Percentiles rank a stretch among this genome's conserved stretches.
Conservation (phyloP, 139 green algal genomes). For the Coccomyxa sp. region DNA sequence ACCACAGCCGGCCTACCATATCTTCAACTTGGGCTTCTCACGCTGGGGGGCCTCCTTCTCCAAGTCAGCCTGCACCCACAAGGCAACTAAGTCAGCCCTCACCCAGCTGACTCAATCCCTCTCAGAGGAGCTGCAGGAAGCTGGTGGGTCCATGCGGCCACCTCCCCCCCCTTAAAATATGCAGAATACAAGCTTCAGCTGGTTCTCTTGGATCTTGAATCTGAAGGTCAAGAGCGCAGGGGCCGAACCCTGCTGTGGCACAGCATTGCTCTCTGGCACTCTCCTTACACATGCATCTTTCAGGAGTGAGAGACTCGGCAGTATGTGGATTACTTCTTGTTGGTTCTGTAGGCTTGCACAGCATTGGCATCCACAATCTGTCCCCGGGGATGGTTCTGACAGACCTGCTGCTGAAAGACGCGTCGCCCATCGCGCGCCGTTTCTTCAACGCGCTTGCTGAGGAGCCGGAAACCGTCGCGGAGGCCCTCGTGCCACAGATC, state of each 20-base stretch:
- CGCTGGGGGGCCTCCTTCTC: not conserved
- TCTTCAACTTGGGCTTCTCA: constrained; percentile 32
- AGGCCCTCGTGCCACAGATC: constrained; percentile 47
- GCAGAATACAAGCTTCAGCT: too few relatives aligned
- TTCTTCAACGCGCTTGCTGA: constrained; percentile 70
- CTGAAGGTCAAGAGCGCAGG: too few relatives aligned
- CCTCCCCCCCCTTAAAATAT: too few relatives aligned
- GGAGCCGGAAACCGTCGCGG: constrained; percentile 62
- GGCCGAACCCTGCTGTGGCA: too few relatives aligned
- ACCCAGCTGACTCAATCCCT: constrained; percentile 49
- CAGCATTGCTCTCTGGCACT: too few relatives aligned
- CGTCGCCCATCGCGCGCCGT: constrained; percentile 38
- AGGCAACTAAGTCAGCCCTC: constrained; percentile 22
- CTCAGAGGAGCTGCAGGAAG: constrained; percentile 32
- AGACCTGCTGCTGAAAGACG: constrained; percentile 53
- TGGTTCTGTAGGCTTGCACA: constrained; percentile 9
- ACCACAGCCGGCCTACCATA: constrained; percentile 27
- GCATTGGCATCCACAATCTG: constrained; percentile 62
- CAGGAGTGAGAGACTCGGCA: not conserved
- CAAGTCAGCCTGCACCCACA: not conserved
- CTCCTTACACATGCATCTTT: not conserved
- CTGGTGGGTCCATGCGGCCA: not conserved
- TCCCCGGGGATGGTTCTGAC: constrained; percentile 63
- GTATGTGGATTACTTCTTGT: not conserved
- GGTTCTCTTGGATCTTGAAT: too few relatives aligned